Base-by-base conservation (phyloP, 305 asterid species). In the Solanum hybrid region DNA sequence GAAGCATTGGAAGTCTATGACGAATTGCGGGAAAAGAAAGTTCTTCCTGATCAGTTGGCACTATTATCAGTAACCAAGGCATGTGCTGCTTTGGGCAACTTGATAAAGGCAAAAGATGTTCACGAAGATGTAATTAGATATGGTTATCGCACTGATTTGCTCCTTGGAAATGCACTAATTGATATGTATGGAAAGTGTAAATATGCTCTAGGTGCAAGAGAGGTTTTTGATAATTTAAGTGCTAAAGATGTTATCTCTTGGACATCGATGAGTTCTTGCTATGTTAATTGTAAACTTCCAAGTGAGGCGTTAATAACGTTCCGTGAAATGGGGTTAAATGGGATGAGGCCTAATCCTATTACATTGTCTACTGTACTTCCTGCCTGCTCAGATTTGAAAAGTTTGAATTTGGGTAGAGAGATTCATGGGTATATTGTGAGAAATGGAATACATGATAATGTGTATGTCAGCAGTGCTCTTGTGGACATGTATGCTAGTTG, bases 401-500 rank as follows among this genome's bases (percentile, higher is more conserved):
- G 88, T 91, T 90, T 94, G 88, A 84, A 78, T 86, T 88, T 77
- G 64, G 97, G 98, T 29, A 93, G 90, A 78, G 94, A 91, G 92
- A 89, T 94, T 82, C 97, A 94, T 15, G 95, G 95, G 29, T 92
- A 91, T 82, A 92, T 91, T 89, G 87, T 94, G 84, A 94, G 91
- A 92, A 95, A 92, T 82, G 93, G 95, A 40, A 93, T 94, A 93
- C 90, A 42, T 51, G 94, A 88, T 29, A 95, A 95, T 90, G 90
- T 91, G 89, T 95, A 93, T 89, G 94, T 95, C 40, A 93, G 85
- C 86, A 94, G 97, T 91, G 96, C 95, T 60, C 94, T 95, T 64
- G 96, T 94, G 78, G 94, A 93, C 90, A 92, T 95, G 97, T 95
- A 94, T 86, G 94, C 96, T 71, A 94, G 90, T 90, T 95, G 96